Conservation (phyloP, 805 yeast genomes). For the Candida ortonii region DNA sequence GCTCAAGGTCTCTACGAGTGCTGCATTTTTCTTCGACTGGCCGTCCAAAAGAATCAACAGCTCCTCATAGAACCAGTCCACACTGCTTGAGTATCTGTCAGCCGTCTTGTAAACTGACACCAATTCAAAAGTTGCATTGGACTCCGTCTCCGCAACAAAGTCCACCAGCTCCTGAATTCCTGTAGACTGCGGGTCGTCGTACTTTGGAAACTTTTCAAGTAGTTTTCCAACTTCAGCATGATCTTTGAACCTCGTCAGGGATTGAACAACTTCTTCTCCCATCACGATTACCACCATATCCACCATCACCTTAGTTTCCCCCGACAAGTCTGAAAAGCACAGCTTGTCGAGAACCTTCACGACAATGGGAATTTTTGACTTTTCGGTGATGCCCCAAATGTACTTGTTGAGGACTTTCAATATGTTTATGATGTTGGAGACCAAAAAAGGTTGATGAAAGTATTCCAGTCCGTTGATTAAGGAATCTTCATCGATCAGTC, state of each 20-base stretch:
- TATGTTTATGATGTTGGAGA: constrained; percentile 54
- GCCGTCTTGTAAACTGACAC: constrained; percentile 16
- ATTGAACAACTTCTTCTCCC: constrained; percentile 13
- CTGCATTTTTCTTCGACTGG: constrained; percentile 10
- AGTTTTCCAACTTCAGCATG: constrained; percentile 8
- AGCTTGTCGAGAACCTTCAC: constrained; percentile 21
- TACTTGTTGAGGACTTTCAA: constrained; percentile 19
- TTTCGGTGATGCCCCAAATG: constrained; percentile 17
- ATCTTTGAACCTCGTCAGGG: constrained; percentile 6
- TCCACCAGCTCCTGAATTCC: constrained; percentile 6
- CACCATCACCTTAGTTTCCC: constrained; percentile 21
- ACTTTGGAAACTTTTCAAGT: constrained; percentile 13
- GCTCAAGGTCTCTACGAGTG: constrained; percentile 15
- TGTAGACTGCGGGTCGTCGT: constrained; percentile 4
- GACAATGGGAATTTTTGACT: constrained; percentile 10
- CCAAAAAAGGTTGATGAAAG: constrained; percentile 74
- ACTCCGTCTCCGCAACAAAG: constrained; percentile 13
- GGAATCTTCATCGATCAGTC: constrained; percentile 54
- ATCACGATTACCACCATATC: constrained; percentile 16
- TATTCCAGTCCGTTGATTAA: constrained; percentile 81
- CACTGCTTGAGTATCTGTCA: constrained; percentile 9
- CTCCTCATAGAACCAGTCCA: constrained; percentile 26
- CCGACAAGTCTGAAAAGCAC: constrained; percentile 18
- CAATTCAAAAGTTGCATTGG: constrained; percentile 22
- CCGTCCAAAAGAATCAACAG: constrained; percentile 16